Evolutionary conservation across 805 yeast species (phyloP), one percentile per base, ranked within the genome.

Genomic region (Yamadazyma phyllophila): DNA sequence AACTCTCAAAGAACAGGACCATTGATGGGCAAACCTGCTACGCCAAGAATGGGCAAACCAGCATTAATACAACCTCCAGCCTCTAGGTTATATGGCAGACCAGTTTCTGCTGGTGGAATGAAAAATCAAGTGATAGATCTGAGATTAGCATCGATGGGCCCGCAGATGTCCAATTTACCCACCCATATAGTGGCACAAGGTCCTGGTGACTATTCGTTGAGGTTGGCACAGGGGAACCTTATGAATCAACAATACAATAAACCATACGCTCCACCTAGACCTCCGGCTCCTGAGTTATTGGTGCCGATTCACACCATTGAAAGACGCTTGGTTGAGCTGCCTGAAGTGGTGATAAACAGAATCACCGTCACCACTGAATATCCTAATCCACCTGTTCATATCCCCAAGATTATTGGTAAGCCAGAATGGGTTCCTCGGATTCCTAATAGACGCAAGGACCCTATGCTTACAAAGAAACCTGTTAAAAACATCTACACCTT

Each of bases 401-500:
- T 64, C 11, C 64, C 67, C 13, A 67, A 66, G 43, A 56, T 68
- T 2, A 53, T 60, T 17, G 48, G 49, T 2, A 61, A 57, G 20
- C 62, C 67, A 8, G 48, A 56, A 13, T 56, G 53, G 39, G 56
- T 53, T 14, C 74, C 73, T 7, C 69, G 66, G 45, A 39, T 58
- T 12, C 75, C 73, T 9, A 54, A 55, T 16, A 56, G 64, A 24
- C 57, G 58, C 34, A 60, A 57, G 35, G 67, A 66, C 47, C 26
- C 20, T 2, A 1, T 26, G 26, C 39, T 67, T 76, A 31, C 80
- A 73, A 61, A 54, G 43, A 76, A 73, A 45, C 72, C 71, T 20
- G 71, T 80, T 4, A 84, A 84, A 59, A 82, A 78, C 53, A 79
- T 83, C 4, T 90, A 87, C 60, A 73, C 82, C 2, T 67, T 83